Evolutionary conservation across 2,329 filamentous ascomycete species (phyloP).

Genomic region (Chaetomium sp.): DNA sequence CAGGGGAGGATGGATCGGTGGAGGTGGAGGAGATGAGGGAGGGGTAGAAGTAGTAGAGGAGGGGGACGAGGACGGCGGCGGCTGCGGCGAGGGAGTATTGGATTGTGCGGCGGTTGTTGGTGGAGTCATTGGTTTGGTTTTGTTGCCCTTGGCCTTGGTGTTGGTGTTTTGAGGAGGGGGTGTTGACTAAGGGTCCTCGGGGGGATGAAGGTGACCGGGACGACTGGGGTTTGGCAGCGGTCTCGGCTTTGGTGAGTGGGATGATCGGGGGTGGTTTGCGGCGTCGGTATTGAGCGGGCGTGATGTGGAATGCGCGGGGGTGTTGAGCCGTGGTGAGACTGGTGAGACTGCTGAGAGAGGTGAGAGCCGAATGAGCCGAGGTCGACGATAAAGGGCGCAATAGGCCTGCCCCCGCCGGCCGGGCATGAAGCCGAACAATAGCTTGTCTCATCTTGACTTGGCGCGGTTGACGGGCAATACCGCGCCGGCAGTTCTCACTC

Average conservation of each 20-base stretch:
- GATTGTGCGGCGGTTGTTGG: not conserved
- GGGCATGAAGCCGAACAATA: not conserved
- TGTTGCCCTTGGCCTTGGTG: not conserved
- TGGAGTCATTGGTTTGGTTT: not conserved
- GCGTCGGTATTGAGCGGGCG: not conserved
- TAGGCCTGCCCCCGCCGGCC: not conserved
- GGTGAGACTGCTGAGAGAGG: not conserved
- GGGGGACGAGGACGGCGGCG: not conserved
- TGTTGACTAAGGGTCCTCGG: not conserved
- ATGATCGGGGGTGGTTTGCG: not conserved
- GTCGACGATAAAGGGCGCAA: not conserved
- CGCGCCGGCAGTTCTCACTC: not conserved
- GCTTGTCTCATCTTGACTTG: conserved; percentile 3
- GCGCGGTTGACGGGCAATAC: not conserved
- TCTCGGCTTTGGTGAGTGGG: not conserved
- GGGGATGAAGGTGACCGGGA: not conserved
- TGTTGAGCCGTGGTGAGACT: not conserved
- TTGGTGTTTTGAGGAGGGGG: not conserved
- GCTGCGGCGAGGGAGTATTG: not conserved
- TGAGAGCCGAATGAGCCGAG: not conserved
- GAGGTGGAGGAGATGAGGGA: too few species aligned
- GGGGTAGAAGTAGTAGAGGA: not conserved
- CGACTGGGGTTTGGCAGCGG: not conserved
- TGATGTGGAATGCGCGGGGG: conserved; percentile 1
- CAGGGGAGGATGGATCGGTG: too few species aligned